These are phyloP conservation scores for Pseudomonodictys pantanalensis DNA, from an alignment of 495 filamentous ascomycete genomes.

Conservation along the genomic window DNA sequence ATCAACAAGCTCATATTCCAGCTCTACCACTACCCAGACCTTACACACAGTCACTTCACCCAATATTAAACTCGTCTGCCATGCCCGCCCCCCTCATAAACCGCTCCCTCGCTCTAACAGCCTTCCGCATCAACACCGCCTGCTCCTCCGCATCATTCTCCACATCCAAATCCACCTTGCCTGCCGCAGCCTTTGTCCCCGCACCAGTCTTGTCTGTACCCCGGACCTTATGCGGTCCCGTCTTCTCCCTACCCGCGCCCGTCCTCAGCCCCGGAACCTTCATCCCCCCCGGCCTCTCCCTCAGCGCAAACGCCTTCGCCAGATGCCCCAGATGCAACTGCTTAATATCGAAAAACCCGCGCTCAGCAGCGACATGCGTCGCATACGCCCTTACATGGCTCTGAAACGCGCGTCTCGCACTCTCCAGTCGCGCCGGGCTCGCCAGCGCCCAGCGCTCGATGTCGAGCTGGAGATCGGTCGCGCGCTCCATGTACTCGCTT, in stretches of 20 bases:
- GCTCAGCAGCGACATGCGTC: slow-evolving; percentile 82
- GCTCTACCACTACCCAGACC: no score
- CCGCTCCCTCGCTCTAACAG: slow-evolving; percentile 61
- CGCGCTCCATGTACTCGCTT: slow-evolving; percentile 62
- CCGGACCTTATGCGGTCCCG: slow-evolving; percentile 30
- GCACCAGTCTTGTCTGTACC: slow-evolving; percentile 37
- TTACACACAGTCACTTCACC: no score
- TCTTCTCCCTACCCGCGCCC: slow-evolving; percentile 41
- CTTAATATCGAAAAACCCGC: slow-evolving; percentile 82
- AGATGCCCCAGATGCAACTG: slow-evolving; percentile 87
- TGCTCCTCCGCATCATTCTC: slow-evolving; percentile 44
- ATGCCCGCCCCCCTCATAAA: slow-evolving; percentile 72
- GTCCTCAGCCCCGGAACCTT: slow-evolving; percentile 61
- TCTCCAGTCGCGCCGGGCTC: slow-evolving; percentile 59
- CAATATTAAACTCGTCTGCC: slow-evolving; percentile 86
- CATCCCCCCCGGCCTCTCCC: slow-evolving; percentile 85
- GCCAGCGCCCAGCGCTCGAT: slow-evolving; percentile 69
- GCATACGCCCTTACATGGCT: slow-evolving; percentile 93
- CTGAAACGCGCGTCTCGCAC: slow-evolving; percentile 78
- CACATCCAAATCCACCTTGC: slow-evolving; percentile 42
- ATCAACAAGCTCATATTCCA: no score
- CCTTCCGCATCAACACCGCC: slow-evolving; percentile 64
- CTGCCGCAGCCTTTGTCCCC: slow-evolving; percentile 43
- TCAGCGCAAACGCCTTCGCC: slow-evolving; percentile 85
- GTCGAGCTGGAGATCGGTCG: slow-evolving; percentile 74